Evolutionary conservation across 805 yeast species (phyloP).

Genomic region (Ogataea sp.): DNA sequence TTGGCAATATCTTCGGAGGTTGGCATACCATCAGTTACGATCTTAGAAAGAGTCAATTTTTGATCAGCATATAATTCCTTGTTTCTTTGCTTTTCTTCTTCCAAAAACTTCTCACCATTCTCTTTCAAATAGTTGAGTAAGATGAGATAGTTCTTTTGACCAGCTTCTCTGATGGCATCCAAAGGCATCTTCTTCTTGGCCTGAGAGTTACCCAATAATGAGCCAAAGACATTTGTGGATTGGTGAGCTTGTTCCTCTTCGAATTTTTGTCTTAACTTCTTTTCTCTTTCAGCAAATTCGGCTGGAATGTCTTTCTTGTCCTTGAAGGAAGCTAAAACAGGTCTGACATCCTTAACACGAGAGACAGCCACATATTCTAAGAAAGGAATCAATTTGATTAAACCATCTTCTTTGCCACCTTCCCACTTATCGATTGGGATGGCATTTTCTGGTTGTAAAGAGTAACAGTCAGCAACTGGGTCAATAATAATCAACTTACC

Average conservation of each 20-base stretch:
- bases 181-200: conserved; percentile 67
- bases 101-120: conserved; percentile 59
- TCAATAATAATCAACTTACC: conserved; percentile 76
- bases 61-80: conserved; percentile 79
- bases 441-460: conserved; percentile 92
- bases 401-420: conserved; percentile 74
- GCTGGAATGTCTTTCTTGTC: conserved; percentile 61
- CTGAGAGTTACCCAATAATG: conserved; percentile 53
- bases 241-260: conserved; percentile 37
- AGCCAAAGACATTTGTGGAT: conserved; percentile 11
- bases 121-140: conserved; percentile 58
- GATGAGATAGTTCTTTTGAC: conserved; percentile 79
- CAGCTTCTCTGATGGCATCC: conserved; percentile 85
- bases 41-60: conserved; percentile 76
- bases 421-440: conserved; percentile 79
- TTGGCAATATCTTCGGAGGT: conserved; percentile 54
- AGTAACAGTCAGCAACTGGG: conserved; percentile 59
- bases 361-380: conserved; percentile 92
- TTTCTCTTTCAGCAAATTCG: conserved; percentile 78
- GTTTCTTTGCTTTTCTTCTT: conserved; percentile 75
- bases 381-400: conserved; percentile 80
- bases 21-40: conserved; percentile 77
- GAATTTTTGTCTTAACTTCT: conserved; percentile 64
- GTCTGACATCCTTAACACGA: conserved; percentile 78
- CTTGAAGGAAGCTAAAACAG: conserved; percentile 65